These are phyloP conservation scores for Myriosclerotinia curreyana DNA, from an alignment of 2,329 filamentous ascomycete genomes.

Conservation along the genomic window DNA sequence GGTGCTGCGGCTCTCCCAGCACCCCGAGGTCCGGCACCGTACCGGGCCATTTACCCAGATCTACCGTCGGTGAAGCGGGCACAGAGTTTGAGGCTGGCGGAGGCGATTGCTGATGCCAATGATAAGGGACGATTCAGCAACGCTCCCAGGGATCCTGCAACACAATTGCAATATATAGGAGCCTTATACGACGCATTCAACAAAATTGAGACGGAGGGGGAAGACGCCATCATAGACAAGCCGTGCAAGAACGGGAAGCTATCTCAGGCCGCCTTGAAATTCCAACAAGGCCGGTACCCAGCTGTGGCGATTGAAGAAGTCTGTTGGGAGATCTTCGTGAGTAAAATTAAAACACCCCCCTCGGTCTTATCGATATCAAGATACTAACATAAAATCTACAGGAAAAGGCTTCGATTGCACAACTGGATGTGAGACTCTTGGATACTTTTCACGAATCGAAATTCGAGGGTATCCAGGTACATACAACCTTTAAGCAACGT, in stretches of 20 bases:
- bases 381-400: conserved; percentile 5
- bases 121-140: not conserved
- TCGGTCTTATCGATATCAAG: not conserved
- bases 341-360: not conserved
- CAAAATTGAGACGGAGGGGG: conserved; percentile 11
- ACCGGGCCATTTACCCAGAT: conserved; percentile 11
- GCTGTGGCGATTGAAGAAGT: conserved; percentile 23
- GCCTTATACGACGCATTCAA: conserved; percentile 27
- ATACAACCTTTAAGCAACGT: conserved; percentile 23
- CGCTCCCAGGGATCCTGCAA: not conserved
- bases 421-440: conserved; percentile 23
- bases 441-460: conserved; percentile 24
- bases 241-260: conserved; percentile 25
- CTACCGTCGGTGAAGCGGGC: not conserved
- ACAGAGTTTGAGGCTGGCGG: not conserved
- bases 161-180: conserved; percentile 17
- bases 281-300: conserved; percentile 23
- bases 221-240: conserved; percentile 28
- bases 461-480: conserved; percentile 8
- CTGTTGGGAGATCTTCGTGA: conserved; percentile 32
- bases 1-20: not conserved
- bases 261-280: conserved; percentile 26
- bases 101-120: not conserved
- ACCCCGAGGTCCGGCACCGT: not conserved
- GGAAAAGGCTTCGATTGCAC: conserved; percentile 20